phyloP scores from a whole-genome alignment of 345 rosid species.

The Citrus trifoliata region DNA sequence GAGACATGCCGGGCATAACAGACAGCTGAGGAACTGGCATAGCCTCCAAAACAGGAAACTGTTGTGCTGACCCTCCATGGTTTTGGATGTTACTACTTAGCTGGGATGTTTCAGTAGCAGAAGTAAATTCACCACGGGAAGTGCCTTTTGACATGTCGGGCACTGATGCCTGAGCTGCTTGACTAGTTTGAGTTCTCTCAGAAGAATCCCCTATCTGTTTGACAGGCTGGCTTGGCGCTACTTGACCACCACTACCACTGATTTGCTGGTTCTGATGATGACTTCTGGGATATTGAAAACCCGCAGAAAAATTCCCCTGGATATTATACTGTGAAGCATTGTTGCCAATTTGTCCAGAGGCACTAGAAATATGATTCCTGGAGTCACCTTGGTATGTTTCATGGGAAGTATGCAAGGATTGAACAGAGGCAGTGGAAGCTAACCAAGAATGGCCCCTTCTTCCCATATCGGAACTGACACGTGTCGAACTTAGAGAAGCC shows the following conservation, averaged over 20 bases:
- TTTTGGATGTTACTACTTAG: constrained; percentile 27
- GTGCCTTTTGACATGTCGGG: constrained; percentile 20
- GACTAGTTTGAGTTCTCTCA: constrained; percentile 46
- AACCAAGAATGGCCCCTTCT: constrained; percentile 39
- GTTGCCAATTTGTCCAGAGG: constrained; percentile 32
- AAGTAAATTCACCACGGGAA: constrained; percentile 22
- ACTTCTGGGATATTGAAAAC: constrained; percentile 48
- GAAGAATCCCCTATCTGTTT: constrained; percentile 33
- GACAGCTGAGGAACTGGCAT: constrained; percentile 37
- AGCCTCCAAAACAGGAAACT: constrained; percentile 47
- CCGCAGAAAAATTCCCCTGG: constrained; percentile 30
- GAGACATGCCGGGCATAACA: constrained; percentile 33
- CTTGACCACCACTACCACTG: constrained; percentile 34
- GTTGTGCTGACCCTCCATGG: constrained; percentile 33
- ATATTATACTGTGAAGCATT: constrained; percentile 16
- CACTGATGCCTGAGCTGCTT: constrained; percentile 27
- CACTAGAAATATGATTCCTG: constrained; percentile 29
- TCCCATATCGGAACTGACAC: constrained; percentile 35
- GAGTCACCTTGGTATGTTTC: constrained; percentile 40
- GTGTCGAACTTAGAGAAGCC: constrained; percentile 27
- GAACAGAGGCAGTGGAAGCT: constrained; percentile 45
- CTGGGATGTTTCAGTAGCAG: constrained; percentile 37
- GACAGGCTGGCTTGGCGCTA: constrained; percentile 23
- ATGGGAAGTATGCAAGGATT: constrained; percentile 32
- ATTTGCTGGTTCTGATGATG: constrained; percentile 39